Evolutionary conservation across 805 yeast genomes (phyloP).

Genomic region (Metschnikowia lunata): DNA sequence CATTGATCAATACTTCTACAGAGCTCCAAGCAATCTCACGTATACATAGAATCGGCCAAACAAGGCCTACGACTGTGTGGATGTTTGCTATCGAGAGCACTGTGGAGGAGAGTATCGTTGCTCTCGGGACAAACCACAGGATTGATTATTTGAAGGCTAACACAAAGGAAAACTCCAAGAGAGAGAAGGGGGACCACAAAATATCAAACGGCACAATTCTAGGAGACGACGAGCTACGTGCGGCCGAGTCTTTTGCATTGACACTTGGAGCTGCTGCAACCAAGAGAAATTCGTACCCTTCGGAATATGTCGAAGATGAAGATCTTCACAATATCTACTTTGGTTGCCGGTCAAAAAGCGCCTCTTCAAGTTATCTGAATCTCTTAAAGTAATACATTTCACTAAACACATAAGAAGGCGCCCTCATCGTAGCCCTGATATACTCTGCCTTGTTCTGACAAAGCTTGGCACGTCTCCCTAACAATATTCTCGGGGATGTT

Average conservation of each 20-base stretch:
- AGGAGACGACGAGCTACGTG: slow-evolving; percentile 14
- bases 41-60: slow-evolving; percentile 90
- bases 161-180: slow-evolving; percentile 7
- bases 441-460: slow-evolving; percentile 64
- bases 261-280: slow-evolving; percentile 8
- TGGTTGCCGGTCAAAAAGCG: slow-evolving; percentile 3
- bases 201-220: neutral
- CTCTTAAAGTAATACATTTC: neutral
- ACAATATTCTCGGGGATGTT: slow-evolving; percentile 48
- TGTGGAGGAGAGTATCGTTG: slow-evolving; percentile 83
- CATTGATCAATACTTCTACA: slow-evolving; percentile 78
- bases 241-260: slow-evolving; percentile 18
- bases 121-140: slow-evolving; percentile 61
- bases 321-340: slow-evolving; percentile 15
- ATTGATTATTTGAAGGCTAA: slow-evolving; percentile 33
- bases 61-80: slow-evolving; percentile 81
- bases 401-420: slow-evolving; percentile 38
- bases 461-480: slow-evolving; percentile 44
- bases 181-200: neutral
- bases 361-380: neutral
- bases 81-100: slow-evolving; percentile 78
- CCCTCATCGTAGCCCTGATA: slow-evolving; percentile 69
- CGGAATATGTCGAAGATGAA: slow-evolving; percentile 13
- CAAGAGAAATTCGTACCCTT: slow-evolving; percentile 4
- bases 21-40: slow-evolving; percentile 92